Evolutionary conservation across 139 green algal species (phyloP), one percentile per base, ranked within the genome.

Genomic region (Coelastrella sp.): DNA sequence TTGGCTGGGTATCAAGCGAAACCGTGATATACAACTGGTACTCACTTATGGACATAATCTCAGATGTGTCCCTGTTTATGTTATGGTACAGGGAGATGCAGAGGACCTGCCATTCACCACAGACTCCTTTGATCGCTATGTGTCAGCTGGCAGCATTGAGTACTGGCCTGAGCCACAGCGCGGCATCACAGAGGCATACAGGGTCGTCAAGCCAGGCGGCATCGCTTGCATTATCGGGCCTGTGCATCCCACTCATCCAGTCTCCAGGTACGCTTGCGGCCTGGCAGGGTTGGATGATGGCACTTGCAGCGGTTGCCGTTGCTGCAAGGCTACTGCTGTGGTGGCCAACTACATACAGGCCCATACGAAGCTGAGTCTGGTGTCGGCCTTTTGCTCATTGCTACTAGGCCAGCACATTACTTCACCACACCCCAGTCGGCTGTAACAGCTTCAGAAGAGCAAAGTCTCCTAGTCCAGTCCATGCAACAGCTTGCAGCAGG

Each of bases 121-220:
- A 5, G 97, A 99, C 94, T 90, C 75, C 23, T 98, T 97, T 92
- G 97, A 99, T 92, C 94, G 97, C 65, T 99, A 99, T 87, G 96
- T 99, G 47, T 98, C 96, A 23, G 97, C 97, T 3, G 97, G 97
- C 68, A 96, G 92, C 92, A 98, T 98, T 74, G 96, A 99, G 95
- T 99, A 99, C 93, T 99, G 97, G 98, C 97, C 97, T 4, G 97
- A 99, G 64, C 97, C 97, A 3, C 97, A 98, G 95, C 92, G 97
- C 5, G 97, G 97, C 84, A 98, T 98, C 91, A 92, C 85, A 86
- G 95, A 98, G 92, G 95, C 97, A 0, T 99, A 99, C 91, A 60
- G 97, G 13, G 97, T 99, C 2, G 90, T 98, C 88, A 99, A 99
- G 92, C 94, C 95, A 8, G 98, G 96, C 23, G 97, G 97, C 77